Conservation (phyloP, 306 rosid species). For the Alnus rubra region DNA sequence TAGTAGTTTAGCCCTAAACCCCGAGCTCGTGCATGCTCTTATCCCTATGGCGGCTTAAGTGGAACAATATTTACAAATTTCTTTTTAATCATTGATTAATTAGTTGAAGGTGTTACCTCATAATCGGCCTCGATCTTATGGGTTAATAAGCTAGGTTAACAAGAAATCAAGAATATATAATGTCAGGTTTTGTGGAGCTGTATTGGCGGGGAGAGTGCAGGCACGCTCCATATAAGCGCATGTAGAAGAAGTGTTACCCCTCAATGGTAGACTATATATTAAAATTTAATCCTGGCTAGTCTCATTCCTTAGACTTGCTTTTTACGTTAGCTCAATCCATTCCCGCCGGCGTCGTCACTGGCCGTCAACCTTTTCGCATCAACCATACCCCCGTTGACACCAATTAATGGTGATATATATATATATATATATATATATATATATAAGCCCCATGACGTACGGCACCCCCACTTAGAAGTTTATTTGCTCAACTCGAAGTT, state of each 20-base stretch:
- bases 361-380: constrained; percentile 74
- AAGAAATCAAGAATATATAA: neutral
- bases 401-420: constrained; percentile 9
- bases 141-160: too few species aligned
- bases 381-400: constrained; percentile 54
- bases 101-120: too few species aligned
- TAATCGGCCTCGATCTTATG: too few species aligned
- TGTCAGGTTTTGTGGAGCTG: neutral
- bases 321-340: constrained; percentile 81
- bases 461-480: constrained; percentile 36
- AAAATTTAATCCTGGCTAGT: constrained; percentile 24
- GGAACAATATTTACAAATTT: too few species aligned
- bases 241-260: constrained; percentile 32
- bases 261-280: constrained; percentile 2
- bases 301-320: constrained; percentile 58
- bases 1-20: too few species aligned
- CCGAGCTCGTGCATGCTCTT: too few species aligned
- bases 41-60: too few species aligned
- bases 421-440: constrained; percentile 61
- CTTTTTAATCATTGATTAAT: too few species aligned
- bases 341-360: constrained; percentile 96
- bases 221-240: constrained; percentile 44
- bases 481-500: neutral
- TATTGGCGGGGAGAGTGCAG: constrained; percentile 35
- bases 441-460: constrained; percentile 41